These are phyloP conservation scores for Suillus variegatus DNA, from an alignment of 768 basidiomycete species.

Conservation along the genomic window DNA sequence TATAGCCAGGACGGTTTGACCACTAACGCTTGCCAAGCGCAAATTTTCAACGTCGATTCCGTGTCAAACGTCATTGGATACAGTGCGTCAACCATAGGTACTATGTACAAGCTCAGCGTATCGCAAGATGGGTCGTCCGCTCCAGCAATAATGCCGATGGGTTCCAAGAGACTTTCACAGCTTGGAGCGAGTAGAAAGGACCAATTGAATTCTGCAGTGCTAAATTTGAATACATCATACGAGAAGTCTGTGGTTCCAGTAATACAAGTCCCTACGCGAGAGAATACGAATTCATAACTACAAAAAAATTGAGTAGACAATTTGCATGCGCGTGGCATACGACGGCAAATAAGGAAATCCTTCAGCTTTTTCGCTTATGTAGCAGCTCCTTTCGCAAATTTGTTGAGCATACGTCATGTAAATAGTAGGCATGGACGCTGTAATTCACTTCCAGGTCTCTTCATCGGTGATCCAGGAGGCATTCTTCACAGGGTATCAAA, in stretches of 20 bases:
- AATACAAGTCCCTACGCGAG: neutral
- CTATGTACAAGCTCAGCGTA: no score
- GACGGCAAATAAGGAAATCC: conserved; percentile 63
- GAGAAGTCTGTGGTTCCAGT: neutral
- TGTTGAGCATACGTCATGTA: conserved; percentile 65
- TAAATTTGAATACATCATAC: neutral
- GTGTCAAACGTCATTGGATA: conserved; percentile 43
- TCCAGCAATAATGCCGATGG: no score
- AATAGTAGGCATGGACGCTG: conserved; percentile 54
- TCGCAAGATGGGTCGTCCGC: no score
- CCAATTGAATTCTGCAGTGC: neutral
- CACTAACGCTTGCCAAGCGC: conserved; percentile 41
- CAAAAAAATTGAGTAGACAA: conserved; percentile 23
- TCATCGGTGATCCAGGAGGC: conserved; percentile 73
- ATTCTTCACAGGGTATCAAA: conserved; percentile 64
- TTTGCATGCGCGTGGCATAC: conserved; percentile 63
- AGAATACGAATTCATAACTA: neutral
- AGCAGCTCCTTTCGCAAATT: conserved; percentile 61
- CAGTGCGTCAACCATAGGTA: conserved; percentile 49
- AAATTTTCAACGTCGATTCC: conserved; percentile 44
- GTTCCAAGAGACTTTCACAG: no score
- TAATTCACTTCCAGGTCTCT: conserved; percentile 67
- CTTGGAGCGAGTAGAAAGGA: no score
- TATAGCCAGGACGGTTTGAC: conserved; percentile 41
- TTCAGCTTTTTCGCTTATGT: conserved; percentile 56